Conservation (phyloP, 148 eudicot species). For the Gaultheria prostrata region DNA sequence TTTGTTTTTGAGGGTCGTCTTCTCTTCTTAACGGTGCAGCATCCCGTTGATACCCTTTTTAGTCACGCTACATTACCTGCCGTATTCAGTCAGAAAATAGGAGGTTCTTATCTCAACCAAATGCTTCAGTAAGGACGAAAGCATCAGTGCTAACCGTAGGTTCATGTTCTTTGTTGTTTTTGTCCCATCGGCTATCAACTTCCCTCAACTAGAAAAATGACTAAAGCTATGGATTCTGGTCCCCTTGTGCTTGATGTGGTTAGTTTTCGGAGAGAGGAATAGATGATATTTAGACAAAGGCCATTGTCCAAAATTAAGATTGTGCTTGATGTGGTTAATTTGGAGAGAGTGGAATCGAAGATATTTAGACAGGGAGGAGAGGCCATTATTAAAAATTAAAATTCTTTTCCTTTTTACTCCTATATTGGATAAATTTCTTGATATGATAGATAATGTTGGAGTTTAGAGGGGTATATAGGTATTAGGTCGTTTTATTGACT, state of each 20-base stretch:
- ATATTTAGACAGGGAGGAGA: not conserved
- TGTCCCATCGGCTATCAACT: not conserved
- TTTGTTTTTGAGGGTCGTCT: not conserved
- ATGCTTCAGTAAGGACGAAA: not conserved
- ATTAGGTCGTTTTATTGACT: not conserved
- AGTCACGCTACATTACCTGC: not conserved
- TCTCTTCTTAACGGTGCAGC: not conserved
- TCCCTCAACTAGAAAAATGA: not conserved
- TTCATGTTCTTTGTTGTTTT: not conserved
- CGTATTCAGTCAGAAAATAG: not conserved
- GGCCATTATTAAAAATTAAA: not conserved
- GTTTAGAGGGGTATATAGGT: not conserved
- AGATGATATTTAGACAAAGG: not conserved
- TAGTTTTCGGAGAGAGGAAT: not conserved
- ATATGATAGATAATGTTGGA: not conserved
- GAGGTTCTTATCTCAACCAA: not conserved
- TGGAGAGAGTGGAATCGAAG: not conserved
- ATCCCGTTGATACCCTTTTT: not conserved
- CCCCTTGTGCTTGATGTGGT: not conserved
- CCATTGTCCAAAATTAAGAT: not conserved
- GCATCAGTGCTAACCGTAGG: not conserved
- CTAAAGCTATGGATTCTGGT: not conserved
- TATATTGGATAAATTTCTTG: not conserved
- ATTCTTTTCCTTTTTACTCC: not conserved
- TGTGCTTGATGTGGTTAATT: not conserved